Evolutionary conservation across 768 basidiomycete genomes (phyloP), one percentile per base, ranked within the genome.

Genomic region (Flagelloscypha sp.): DNA sequence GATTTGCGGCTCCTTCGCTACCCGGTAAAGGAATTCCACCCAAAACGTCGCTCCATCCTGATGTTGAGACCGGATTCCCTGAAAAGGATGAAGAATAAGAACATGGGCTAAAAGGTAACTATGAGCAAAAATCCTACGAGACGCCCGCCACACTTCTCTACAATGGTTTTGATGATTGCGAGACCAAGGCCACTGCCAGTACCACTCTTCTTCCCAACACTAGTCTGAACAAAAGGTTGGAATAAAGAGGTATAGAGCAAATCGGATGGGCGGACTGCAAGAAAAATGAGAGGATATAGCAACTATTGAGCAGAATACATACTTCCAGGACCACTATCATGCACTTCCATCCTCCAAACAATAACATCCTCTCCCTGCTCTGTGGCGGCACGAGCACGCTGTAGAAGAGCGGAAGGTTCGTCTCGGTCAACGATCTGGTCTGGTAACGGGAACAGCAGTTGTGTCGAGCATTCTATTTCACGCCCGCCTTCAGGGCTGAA

Each of bases 171-270:
- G 7, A 66, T 60, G 23, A 69, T 52, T 6, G 67, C 67, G 8
- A 69, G 45, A 21, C 67, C 67, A 9, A 69, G 45, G 4, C 67
- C 67, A 6, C 64, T 65, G 9, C 64, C 64, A 55, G 49, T 59
- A 47, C 42, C 59, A 42, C 59, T 61, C 4, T 58, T 57, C 42
- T 61, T 59, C 28, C 62, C 58, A 12, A 63, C 50, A 30, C 58
- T 60, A 5, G 63, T 60, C 40, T 61, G 45, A 40, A 49, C 46
- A n/a, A 62, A 53, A 2, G 52, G 50, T 30, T 48, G 46, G 44
- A 53, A 53, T 9, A 53, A 40, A 33, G 49, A 42, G 25, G 45
- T 40, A 30, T 49, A 47, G 6, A 50, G 45, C 7, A 53, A 33
- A 36, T 53, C 51, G 5, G 49, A 51, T 13, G 48, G 47, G 17